Evolutionary conservation across 495 filamentous ascomycete species (phyloP).

Genomic region (Hyaloscypha hepaticicola): DNA sequence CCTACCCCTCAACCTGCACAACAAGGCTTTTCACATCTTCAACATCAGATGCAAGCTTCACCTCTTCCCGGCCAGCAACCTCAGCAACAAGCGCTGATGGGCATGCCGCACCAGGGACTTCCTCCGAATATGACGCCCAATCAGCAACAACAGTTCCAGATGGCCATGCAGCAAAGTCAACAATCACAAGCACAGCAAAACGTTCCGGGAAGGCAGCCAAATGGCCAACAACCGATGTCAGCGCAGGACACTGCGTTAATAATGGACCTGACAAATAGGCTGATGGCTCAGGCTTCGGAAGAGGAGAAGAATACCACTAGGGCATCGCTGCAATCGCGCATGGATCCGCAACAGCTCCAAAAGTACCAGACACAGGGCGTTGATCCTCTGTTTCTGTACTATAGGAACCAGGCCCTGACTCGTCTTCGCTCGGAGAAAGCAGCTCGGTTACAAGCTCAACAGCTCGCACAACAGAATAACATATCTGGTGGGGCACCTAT

Average conservation of each 20-base stretch:
- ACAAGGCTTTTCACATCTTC: conserved; percentile 46
- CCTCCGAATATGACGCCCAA: conserved; percentile 29
- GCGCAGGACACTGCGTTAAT: conserved; percentile 22
- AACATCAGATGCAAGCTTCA: conserved; percentile 49
- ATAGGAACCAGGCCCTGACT: conserved; percentile 40
- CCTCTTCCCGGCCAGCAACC: conserved; percentile 37
- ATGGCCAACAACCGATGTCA: conserved; percentile 19
- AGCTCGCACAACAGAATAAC: conserved; percentile 22
- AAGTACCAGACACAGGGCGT: conserved; percentile 35
- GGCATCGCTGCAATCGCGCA: conserved; percentile 32
- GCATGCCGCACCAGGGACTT: conserved; percentile 28
- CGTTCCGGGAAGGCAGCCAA: conserved; percentile 9
- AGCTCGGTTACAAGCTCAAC: conserved; percentile 14
- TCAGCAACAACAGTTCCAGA: conserved; percentile 40
- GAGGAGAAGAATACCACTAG: conserved; percentile 36
- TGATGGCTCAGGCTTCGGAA: conserved; percentile 33
- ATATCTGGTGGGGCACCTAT: conserved; percentile 29
- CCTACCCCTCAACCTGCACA: conserved; percentile 37
- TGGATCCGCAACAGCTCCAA: conserved; percentile 34
- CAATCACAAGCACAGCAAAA: conserved; percentile 27
- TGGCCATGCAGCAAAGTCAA: conserved; percentile 29
- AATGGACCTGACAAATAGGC: conserved; percentile 17
- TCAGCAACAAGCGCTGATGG: conserved; percentile 23
- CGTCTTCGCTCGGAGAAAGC: conserved; percentile 29
- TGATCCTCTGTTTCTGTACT: conserved; percentile 44